A percentile compares a stretch with the other conserved stretches of the same genome.
phyloP scores from a whole-genome alignment of 2,329 filamentous ascomycete genomes.

The Apiospora rasikravindrae region DNA sequence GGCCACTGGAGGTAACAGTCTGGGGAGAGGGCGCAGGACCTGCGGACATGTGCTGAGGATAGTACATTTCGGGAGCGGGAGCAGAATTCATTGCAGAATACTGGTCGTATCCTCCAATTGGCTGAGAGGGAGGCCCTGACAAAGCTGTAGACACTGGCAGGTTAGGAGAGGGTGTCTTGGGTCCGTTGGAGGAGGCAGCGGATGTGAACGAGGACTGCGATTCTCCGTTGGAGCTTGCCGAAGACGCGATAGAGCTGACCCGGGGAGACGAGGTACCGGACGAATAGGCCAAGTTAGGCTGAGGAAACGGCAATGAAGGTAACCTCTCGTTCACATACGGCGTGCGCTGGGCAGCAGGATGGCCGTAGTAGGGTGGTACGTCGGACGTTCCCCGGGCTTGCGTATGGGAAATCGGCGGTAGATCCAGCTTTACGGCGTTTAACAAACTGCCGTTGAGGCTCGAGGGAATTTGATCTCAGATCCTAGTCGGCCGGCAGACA shows the following conservation, averaged over 20 bases:
- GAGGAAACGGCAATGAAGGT: slow-evolving; percentile 72
- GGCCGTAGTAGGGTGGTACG: slow-evolving; percentile 69
- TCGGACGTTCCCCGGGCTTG: slow-evolving; percentile 80
- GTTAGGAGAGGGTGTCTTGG: slow-evolving; percentile 79
- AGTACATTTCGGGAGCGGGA: slow-evolving; percentile 79
- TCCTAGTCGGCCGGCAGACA: slow-evolving; percentile 10
- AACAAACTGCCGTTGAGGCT: slow-evolving; percentile 36
- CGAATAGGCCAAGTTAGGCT: slow-evolving; percentile 71
- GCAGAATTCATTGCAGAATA: slow-evolving; percentile 79
- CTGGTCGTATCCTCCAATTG: slow-evolving; percentile 47
- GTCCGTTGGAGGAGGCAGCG: slow-evolving; percentile 63
- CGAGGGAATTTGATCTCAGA: slow-evolving; percentile 15
- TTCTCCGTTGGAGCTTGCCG: slow-evolving; percentile 55
- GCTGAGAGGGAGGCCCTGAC: slow-evolving; percentile 46
- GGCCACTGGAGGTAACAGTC: slow-evolving; percentile 73
- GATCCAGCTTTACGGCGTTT: slow-evolving; percentile 91
- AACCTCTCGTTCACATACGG: slow-evolving; percentile 76
- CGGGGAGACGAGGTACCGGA: slow-evolving; percentile 77
- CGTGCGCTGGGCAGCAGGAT: slow-evolving; percentile 67
- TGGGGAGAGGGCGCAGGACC: slow-evolving; percentile 77
- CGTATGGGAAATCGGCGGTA: slow-evolving; percentile 84
- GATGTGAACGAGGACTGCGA: slow-evolving; percentile 62
- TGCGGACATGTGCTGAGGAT: slow-evolving; percentile 77
- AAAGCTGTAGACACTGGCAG: slow-evolving; percentile 57
- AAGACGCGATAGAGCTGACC: slow-evolving; percentile 73